Evolutionary conservation across 305 asterid species (phyloP), one percentile per base, ranked within the genome.

Genomic region (Solanum chacoense): DNA sequence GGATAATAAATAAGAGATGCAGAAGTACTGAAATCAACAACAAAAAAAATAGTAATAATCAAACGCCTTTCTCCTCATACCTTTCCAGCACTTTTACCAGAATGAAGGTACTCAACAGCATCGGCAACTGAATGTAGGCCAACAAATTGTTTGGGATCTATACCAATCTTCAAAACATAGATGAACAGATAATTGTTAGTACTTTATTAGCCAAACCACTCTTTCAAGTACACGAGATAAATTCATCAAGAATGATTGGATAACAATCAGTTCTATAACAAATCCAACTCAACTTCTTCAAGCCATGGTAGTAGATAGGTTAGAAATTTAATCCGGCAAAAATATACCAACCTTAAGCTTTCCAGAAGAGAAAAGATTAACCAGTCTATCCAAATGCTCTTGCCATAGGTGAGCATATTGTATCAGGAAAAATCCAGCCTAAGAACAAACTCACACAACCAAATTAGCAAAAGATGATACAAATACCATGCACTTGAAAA

Each of bases 1-100:
- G 1, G 45, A 45, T 65, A 35, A 13, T 50, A 83, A 42, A 16
- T 50, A 77, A 32, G 55, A 88, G 79, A 42, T 24, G 24, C 12
- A 10, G 26, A 45, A 78, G 35, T 2, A 31, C 50, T 40, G 45
- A 40, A 36, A 59, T 65, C 32, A 78, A 55, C 14, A 13, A 29
- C 3, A 37, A 63, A 7, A 38, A 69, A 69, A n/a, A 36, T 67
- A 3, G 36, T 13, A 32, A 24, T 31, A 78, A 86, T 24, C 18
- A 18, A 67, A 86, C 9, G 26, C 26, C 18, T 7, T 20, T 11
- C 32, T 20, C 24, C 24, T 72, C 88, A 11, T 94, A 97, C 99
- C 98, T 97, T 97, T 93, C 99, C 99, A 10, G 96, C 92, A 90
- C 99, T 97, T 91, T 91, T 93, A 84, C 99, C 99, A 73, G 99